These are phyloP conservation scores for Aspergillus proliferans DNA, from an alignment of 2,329 filamentous ascomycete species.

Conservation along the genomic window DNA sequence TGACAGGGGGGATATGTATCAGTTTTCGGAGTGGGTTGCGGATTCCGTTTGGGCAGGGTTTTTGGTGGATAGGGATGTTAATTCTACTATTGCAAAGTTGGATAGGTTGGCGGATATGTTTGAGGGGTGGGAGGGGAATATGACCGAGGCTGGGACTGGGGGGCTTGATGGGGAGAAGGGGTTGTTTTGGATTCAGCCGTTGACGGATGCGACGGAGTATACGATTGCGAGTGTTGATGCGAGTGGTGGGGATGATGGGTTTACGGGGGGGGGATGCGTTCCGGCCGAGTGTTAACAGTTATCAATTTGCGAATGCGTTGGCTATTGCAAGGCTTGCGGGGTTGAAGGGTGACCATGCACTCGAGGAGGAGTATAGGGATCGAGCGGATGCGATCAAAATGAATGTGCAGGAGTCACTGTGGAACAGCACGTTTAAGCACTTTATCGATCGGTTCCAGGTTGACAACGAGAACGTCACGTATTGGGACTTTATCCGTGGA, in stretches of 20 bases:
- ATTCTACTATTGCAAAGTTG: constrained; percentile 25
- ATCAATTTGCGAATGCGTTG: constrained; percentile 39
- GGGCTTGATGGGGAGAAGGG: constrained; percentile 35
- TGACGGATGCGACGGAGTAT: constrained; percentile 42
- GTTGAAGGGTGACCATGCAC: constrained; percentile 18
- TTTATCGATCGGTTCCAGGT: constrained; percentile 41
- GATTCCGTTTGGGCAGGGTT: constrained; percentile 34
- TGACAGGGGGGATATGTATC: constrained; percentile 33
- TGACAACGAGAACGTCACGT: constrained; percentile 32
- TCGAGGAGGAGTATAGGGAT: constrained; percentile 17
- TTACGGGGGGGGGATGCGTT: constrained; percentile 36
- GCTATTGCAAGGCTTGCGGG: constrained; percentile 37
- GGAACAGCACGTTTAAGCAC: constrained; percentile 40
- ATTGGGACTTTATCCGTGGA: constrained; percentile 33
- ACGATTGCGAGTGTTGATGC: constrained; percentile 42
- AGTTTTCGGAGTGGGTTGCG: constrained; percentile 41
- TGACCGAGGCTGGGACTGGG: constrained; percentile 33
- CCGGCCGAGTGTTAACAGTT: constrained; percentile 41
- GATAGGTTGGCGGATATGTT: constrained; percentile 16
- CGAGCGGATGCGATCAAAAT: constrained; percentile 32
- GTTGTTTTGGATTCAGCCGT: constrained; percentile 39
- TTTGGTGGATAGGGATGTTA: constrained; percentile 37
- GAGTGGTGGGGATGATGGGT: constrained; percentile 30
- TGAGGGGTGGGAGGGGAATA: constrained; percentile 10
- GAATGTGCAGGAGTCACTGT: constrained; percentile 35